A percentile compares a stretch with the other conserved stretches of the same genome.
phyloP scores from a whole-genome alignment of 805 yeast species.

The Suhomyces pyralidae region DNA sequence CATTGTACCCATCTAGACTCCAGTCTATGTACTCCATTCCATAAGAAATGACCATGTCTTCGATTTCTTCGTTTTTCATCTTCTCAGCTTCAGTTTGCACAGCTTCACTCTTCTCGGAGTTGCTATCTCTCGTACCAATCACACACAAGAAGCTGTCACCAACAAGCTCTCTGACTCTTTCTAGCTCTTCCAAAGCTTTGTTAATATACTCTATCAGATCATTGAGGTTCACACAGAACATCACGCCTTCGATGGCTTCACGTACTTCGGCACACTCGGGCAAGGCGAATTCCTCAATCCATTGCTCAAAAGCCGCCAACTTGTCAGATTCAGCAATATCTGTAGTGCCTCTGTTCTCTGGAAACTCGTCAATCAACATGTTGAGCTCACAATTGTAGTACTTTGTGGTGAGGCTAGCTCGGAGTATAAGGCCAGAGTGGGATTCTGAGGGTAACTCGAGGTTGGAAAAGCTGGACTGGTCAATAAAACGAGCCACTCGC shows the following conservation, averaged over 20 bases:
- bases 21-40: constrained; percentile 46
- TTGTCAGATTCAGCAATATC: constrained; percentile 6
- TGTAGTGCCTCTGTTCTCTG: constrained; percentile 11
- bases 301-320: constrained; percentile 22
- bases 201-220: constrained; percentile 1
- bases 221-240: constrained; percentile 37
- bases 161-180: constrained; percentile 9
- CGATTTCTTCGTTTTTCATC: constrained; percentile 22
- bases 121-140: constrained; percentile 24
- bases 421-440: constrained; percentile 33
- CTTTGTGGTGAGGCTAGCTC: constrained; percentile 24
- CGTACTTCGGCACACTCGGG: constrained; percentile 43
- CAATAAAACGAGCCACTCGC: constrained; percentile 18
- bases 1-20: constrained; percentile 32
- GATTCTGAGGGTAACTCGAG: constrained; percentile 13
- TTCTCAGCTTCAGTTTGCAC: constrained; percentile 5
- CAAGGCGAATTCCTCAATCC: constrained; percentile 39
- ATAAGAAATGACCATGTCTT: constrained; percentile 33
- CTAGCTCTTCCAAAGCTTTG: constrained; percentile 15
- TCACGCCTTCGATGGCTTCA: constrained; percentile 44
- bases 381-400: constrained; percentile 30
- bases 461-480: background rate
- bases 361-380: constrained; percentile 38
- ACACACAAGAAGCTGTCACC: constrained; percentile 25
- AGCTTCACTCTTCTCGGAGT: constrained; percentile 1